phyloP scores from a whole-genome alignment of 306 rosid species.

The Lathyrus oleraceus region DNA sequence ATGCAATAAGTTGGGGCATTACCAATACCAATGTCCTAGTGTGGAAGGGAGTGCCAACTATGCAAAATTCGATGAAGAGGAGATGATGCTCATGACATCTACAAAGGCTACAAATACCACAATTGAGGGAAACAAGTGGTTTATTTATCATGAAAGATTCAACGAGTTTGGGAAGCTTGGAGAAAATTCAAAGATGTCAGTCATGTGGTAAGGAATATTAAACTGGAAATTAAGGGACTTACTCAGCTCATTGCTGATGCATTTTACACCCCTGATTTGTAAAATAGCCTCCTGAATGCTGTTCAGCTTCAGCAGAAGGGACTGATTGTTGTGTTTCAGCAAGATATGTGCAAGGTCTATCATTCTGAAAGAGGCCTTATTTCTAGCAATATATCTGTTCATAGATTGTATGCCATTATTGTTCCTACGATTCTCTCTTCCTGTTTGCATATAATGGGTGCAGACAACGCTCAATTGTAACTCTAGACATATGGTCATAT shows the following conservation, averaged over 20 bases:
- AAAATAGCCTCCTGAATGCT: not conserved
- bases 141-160: no score
- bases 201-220: no score
- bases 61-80: not conserved
- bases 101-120: not conserved
- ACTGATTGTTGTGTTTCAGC: not conserved
- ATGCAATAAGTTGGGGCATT: not conserved
- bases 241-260: not conserved
- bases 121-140: no score
- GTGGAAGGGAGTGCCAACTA: not conserved
- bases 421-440: not conserved
- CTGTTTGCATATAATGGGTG: not conserved
- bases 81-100: not conserved
- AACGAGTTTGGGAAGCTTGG: no score
- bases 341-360: not conserved
- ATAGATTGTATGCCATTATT: not conserved
- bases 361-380: not conserved
- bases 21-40: not conserved
- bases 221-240: no score
- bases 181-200: no score
- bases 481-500: not conserved
- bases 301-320: not conserved
- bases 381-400: not conserved
- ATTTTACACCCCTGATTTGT: not conserved
- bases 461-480: not conserved